These are phyloP conservation scores for Microbotryum intermedium DNA, from an alignment of 1,284 basidiomycete genomes.

Conservation along the genomic window DNA sequence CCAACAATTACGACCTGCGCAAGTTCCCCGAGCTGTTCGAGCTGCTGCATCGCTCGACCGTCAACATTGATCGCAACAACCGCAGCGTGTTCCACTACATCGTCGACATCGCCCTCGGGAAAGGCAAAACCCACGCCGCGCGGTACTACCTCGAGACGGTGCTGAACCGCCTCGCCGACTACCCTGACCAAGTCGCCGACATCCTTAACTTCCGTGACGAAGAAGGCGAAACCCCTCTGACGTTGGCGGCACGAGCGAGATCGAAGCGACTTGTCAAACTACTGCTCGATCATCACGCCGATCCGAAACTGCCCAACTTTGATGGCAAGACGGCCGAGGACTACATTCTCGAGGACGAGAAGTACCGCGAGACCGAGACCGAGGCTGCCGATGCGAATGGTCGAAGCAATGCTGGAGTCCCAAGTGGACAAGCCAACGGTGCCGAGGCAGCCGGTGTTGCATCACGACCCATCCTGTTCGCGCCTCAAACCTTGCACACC, in stretches of 20 bases:
- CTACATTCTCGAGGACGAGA: slow-evolving; percentile 97
- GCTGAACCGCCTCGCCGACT: slow-evolving; percentile 79
- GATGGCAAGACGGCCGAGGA: slow-evolving; percentile 98
- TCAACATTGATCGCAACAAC: slow-evolving; percentile 98
- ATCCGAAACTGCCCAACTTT: slow-evolving; percentile 89
- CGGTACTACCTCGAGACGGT: slow-evolving; percentile 99
- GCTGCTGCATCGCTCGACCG: slow-evolving; percentile 87
- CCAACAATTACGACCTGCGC: slow-evolving; percentile 98
- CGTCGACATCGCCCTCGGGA: slow-evolving; percentile 95
- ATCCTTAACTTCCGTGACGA: slow-evolving; percentile 99
- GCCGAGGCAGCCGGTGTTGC: neutral
- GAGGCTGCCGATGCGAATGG: slow-evolving; percentile 11
- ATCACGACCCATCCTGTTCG: neutral
- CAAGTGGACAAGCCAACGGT: no score
- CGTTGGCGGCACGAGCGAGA: slow-evolving; percentile 89
- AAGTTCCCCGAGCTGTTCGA: slow-evolving; percentile 99
- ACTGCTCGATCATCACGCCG: slow-evolving; percentile 90
- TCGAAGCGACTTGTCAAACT: slow-evolving; percentile 95
- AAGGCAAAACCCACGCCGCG: slow-evolving; percentile 94
- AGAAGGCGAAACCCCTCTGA: slow-evolving; percentile 95
- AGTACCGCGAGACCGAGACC: slow-evolving; percentile 55
- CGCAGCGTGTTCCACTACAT: slow-evolving; percentile 98
- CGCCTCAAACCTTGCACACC: slow-evolving; percentile 53
- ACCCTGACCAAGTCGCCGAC: slow-evolving; percentile 91
- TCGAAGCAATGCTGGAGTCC: neutral